Base-by-base conservation (phyloP, 106 monocot genomes). In the Dendrobium nobile region DNA sequence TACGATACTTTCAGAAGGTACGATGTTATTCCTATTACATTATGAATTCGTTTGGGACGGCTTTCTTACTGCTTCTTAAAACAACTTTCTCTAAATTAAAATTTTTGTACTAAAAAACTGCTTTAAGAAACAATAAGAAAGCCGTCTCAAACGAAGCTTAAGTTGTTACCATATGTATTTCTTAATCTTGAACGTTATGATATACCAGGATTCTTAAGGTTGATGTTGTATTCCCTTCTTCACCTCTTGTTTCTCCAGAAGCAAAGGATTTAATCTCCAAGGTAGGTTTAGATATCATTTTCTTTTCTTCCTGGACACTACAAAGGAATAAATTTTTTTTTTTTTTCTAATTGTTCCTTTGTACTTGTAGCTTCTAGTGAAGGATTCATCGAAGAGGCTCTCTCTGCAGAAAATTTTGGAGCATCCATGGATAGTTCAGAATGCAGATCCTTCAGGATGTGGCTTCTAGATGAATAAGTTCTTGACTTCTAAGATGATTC, bases 371-470 rank as follows among this genome's bases (percentile, higher is more conserved):
- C 90, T 97, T 59, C 82, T 94, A 56, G 96, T 97, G 70, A 94
- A 97, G 90, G 94, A 97, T 45, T 92, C 96, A 33, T 92, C 88
- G 20, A 92, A 92, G 86, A 82, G 94, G 55, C 90, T 97, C 10
- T 92, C 94, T 43, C 80, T 92, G 58, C 75, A 88, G 75, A 92
- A 89, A 82, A 92, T 97, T 44, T 77, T 97, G 75, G 88, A 86
- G 77, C 94, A 97, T 85, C 94, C 96, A 6, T 94, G 96, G 96
- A 89, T 97, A 67, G 79, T 90, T 5, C 86, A 87, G 54, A 85
- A 92, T 84, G 94, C 92, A 61, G 94, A 94, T 54, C 93, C 93
- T 67, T 85, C 93, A 40, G 89, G 95, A 11, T 84, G 84, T 58
- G 90, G 88, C 82, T 61, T 15, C 56, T 56, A 4, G 28, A 10